These are phyloP conservation scores for Grammothele lineata DNA, from an alignment of 768 basidiomycete species.

Conservation along the genomic window DNA sequence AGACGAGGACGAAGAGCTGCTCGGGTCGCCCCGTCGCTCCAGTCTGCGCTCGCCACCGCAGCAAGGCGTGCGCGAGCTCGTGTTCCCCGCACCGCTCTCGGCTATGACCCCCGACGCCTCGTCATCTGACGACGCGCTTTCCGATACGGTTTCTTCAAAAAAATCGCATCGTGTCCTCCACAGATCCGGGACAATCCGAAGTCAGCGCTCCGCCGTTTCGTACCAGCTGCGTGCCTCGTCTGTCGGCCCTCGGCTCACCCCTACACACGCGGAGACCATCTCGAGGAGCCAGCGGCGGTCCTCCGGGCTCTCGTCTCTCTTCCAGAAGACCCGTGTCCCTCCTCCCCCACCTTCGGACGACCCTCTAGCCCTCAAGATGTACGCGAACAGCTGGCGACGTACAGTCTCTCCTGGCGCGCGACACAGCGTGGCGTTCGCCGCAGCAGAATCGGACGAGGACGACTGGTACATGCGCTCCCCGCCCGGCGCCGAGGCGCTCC, in stretches of 20 bases:
- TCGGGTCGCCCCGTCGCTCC: conserved; percentile 11
- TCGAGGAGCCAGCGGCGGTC: conserved; percentile 7
- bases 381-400: conserved; percentile 46
- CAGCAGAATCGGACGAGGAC: conserved; percentile 8
- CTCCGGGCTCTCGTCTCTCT: conserved; percentile 30
- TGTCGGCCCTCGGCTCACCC: conserved; percentile 7
- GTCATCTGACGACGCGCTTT: not conserved
- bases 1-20: conserved; percentile 38
- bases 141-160: not conserved
- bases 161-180: conserved; percentile 1
- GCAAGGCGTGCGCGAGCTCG: conserved; percentile 48
- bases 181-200: conserved; percentile 10
- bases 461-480: conserved; percentile 11
- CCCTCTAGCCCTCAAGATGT: conserved; percentile 42
- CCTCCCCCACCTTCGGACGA: conserved; percentile 45
- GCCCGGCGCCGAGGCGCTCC: conserved; percentile 37
- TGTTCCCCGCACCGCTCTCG: conserved; percentile 73
- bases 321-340: conserved; percentile 29
- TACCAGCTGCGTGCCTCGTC: conserved; percentile 5
- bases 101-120: conserved; percentile 25
- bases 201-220: not conserved
- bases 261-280: conserved; percentile 6
- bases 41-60: conserved; percentile 21
- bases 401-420: conserved; percentile 1
- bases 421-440: not conserved